Evolutionary conservation across 2,329 filamentous ascomycete species (phyloP).

Genomic region (Diplodia intermedia): DNA sequence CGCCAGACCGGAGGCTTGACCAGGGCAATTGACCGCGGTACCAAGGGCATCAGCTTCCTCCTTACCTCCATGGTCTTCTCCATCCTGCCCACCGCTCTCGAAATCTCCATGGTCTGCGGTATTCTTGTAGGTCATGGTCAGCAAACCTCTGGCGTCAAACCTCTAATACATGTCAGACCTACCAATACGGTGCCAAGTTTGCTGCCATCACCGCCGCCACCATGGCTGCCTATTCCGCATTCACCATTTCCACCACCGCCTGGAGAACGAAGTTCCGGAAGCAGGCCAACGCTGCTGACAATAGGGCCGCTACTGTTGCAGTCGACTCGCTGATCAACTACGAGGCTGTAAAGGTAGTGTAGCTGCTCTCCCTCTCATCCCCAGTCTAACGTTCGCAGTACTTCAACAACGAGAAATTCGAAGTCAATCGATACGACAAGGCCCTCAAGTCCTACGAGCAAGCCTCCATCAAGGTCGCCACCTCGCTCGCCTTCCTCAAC

Average conservation of each 20-base stretch:
- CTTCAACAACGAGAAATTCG: conserved; percentile 98
- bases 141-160: not conserved
- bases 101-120: conserved; percentile 94
- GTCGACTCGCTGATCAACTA: conserved; percentile 99
- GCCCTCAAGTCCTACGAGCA: conserved; percentile 87
- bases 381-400: conserved; percentile 57
- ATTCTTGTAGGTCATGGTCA: conserved; percentile 67
- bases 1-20: conserved; percentile 95
- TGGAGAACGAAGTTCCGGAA: conserved; percentile 97
- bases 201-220: conserved; percentile 88
- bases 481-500: conserved; percentile 90
- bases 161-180: conserved; percentile 63
- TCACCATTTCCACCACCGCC: conserved; percentile 94
- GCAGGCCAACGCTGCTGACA: conserved; percentile 94
- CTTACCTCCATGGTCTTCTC: conserved; percentile 99
- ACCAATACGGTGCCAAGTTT: conserved; percentile 91
- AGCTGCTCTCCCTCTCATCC: not conserved
- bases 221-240: conserved; percentile 94
- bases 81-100: conserved; percentile 88
- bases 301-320: conserved; percentile 91
- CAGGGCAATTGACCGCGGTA: conserved; percentile 92
- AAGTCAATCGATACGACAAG: conserved; percentile 87
- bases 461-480: conserved; percentile 95
- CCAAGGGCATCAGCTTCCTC: conserved; percentile 97
- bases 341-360: conserved; percentile 81